Base-by-base conservation (phyloP, 257 asterid species). In the Anisodus acutangulus region DNA sequence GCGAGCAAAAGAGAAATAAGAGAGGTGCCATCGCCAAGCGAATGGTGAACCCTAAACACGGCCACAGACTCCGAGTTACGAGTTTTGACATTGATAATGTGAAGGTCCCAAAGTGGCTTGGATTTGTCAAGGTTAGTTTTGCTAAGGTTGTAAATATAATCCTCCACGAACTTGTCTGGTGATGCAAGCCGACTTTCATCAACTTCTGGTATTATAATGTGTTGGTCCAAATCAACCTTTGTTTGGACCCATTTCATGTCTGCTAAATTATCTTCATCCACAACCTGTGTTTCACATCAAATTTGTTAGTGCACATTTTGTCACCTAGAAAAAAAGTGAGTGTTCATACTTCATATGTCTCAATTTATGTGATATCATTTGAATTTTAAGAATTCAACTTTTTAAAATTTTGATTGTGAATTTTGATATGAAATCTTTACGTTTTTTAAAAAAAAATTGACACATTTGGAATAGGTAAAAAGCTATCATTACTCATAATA, bases 161-260 rank as follows among this genome's bases (percentile, higher is more conserved):
- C 60, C 39, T 83, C 85, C 6, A 71, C 72, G 0, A 58, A 72
- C n/a, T 83, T 69, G 5, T 83, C 82, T 3, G 83, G 26, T 12
- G 85, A 84, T 71, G 64, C 84, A 57, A 67, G 0, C 4, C 26
- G 37, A 47, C 3, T 43, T 10, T 78, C 51, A 5, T 81, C 83
- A 13, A 89, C 17, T 4, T 85, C 83, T 4, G 79, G 71, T 1
- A 87, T 58, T 3, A 89, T 31, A 11, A 89, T 69, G 26, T 89
- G 91, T 66, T 82, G 41, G 53, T 87, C 87, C 66, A 89, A 57
- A 53, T 89, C 82, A 51, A 89, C 87, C 78, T 83, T 70, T 31
- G 90, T 84, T 41, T 57, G 78, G 22, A 84, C 87, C 91, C 91
- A 89, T 80, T 86, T 89, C 85, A 89, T 84, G 31, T 82, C 80